Evolutionary conservation across 148 eudicot species (phyloP).

Genomic region (Rhododendron kiyosumense): DNA sequence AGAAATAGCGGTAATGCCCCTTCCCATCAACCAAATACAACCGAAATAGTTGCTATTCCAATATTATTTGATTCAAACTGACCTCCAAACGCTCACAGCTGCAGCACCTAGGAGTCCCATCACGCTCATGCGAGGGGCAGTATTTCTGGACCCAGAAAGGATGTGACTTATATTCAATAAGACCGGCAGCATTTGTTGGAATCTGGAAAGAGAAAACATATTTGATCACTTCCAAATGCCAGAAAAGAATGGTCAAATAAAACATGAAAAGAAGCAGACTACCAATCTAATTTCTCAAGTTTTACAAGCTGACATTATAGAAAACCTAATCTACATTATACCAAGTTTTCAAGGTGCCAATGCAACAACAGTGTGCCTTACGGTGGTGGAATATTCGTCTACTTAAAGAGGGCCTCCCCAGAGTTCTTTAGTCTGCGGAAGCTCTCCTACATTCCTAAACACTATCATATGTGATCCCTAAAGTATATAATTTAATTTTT

Average conservation of each 20-base stretch:
- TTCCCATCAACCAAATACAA: not conserved
- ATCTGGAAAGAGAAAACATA: conserved; percentile 38
- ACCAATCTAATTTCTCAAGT: not conserved
- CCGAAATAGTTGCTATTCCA: not conserved
- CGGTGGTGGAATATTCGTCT: not conserved
- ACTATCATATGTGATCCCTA: not conserved
- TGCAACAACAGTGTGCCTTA: not conserved
- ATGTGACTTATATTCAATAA: conserved; percentile 93
- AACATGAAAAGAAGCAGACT: not conserved
- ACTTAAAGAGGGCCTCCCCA: not conserved
- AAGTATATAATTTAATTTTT: not conserved
- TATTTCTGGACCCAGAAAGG: conserved; percentile 98
- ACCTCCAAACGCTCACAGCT: conserved; percentile 99
- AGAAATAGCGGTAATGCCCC: not conserved
- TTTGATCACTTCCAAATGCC: not conserved
- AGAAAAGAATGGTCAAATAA: not conserved
- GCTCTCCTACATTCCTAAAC: not conserved
- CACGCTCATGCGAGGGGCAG: conserved; percentile 89
- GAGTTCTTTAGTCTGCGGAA: not conserved
- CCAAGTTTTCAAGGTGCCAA: not conserved
- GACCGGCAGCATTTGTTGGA: conserved; percentile 73
- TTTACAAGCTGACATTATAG: not conserved
- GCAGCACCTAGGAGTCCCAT: conserved; percentile 90
- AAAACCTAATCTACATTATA: not conserved
- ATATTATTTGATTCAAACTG: conserved; percentile 5